Base-by-base conservation (phyloP, 2,329 filamentous ascomycete genomes). In the Hypoxylon sp. region DNA sequence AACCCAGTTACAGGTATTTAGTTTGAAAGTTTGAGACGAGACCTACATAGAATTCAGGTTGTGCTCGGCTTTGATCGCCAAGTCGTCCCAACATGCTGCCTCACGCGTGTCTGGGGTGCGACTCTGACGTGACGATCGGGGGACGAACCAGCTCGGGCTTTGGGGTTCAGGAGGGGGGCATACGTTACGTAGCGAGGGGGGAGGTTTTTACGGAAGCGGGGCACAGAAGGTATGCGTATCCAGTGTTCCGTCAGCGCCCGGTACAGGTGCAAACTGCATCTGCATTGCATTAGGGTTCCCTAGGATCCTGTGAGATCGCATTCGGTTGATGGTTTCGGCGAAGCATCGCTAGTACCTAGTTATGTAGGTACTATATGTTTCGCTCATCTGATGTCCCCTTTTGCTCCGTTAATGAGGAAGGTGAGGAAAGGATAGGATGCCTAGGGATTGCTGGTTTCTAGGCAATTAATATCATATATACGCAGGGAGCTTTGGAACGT, bases 81-180 rank as follows among this genome's bases (percentile, higher is more conserved):
- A 61, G 36, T 36, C 32, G 28, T 40, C 20, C 18, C 24, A 20
- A 30, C 24, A 36, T 48, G 38, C 24, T 52, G 40, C 55, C 46
- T 67, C 54, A 57, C 51, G 55, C 50, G 40, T 56, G 60, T 63
- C 52, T 59, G 38, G 50, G 59, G 36, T 55, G 42, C 36, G 62
- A 14, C 49, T 38, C 26, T 26, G 49, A 44, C 50, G 60, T 53
- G 64, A 53, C 64, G 60, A 52, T 59, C 50, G 46, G 50, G 56
- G 48, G 44, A 44, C 38, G 20, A 12, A 36, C n/a, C 42, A 3
- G 58, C 51, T 53, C 24, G 36, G 42, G 53, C 24, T 30, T 42
- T 28, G 22, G 52, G 51, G 51, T 50, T 20, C 18, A 30, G 45
- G 33, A 36, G 46, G 12, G 46, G 45, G 22, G 40, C 46, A 36